phyloP scores from a whole-genome alignment of 805 yeast genomes.

The Dipodascopsis tothii region DNA sequence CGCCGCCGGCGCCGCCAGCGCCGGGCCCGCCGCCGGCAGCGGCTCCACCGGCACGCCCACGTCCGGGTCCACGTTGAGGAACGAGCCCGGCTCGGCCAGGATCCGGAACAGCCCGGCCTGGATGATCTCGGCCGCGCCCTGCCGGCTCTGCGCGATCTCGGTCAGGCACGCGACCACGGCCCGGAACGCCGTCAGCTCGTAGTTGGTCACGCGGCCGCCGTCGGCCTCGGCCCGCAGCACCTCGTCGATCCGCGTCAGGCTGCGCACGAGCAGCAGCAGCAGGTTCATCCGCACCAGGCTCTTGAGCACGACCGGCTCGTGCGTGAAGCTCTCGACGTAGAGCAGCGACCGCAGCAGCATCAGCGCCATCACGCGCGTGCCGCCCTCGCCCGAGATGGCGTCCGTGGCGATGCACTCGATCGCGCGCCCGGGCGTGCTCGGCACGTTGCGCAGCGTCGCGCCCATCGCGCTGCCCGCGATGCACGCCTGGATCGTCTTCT shows the following conservation, averaged over 20 bases:
- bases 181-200: slow-evolving; percentile 72
- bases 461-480: too few species aligned
- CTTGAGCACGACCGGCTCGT: slow-evolving; percentile 51
- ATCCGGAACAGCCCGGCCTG: slow-evolving; percentile 66
- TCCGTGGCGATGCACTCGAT: slow-evolving; percentile 61
- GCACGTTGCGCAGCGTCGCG: neutral
- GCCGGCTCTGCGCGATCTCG: slow-evolving; percentile 65
- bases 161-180: slow-evolving; percentile 61
- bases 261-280: slow-evolving; percentile 54
- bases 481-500: neutral
- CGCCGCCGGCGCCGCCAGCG: slow-evolving; percentile 2
- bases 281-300: slow-evolving; percentile 59
- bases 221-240: slow-evolving; percentile 33
- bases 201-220: slow-evolving; percentile 42
- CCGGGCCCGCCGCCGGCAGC: neutral
- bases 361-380: slow-evolving; percentile 66
- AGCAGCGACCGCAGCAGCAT: slow-evolving; percentile 63
- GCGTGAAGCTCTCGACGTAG: slow-evolving; percentile 45
- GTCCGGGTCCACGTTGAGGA: slow-evolving; percentile 69
- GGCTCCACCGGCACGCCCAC: slow-evolving; percentile 47
- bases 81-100: slow-evolving; percentile 43
- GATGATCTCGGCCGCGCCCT: slow-evolving; percentile 69
- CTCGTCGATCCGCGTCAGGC: slow-evolving; percentile 64
- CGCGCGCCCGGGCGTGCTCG: neutral
- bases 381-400: slow-evolving; percentile 70